Percentiles rank a stretch among this genome's conserved stretches.
Conservation (phyloP, 768 basidiomycete genomes). For the Auriscalpium orientale region DNA sequence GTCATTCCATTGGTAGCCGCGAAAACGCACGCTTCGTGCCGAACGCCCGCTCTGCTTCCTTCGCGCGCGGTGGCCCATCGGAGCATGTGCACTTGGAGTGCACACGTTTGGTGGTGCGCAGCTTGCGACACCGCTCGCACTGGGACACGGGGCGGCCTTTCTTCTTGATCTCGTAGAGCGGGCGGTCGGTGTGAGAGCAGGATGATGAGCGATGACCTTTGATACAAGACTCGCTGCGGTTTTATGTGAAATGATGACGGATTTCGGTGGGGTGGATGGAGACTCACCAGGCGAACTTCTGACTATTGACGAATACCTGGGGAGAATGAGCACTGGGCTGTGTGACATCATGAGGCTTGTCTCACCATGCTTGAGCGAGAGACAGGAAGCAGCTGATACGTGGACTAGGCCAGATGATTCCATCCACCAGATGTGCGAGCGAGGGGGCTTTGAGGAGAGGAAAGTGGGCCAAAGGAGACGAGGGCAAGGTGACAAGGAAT, state of each 20-base stretch:
- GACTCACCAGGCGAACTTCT: slow-evolving; percentile 15
- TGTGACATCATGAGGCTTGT: neutral
- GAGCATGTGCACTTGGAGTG: slow-evolving; percentile 18
- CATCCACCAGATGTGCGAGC: no score
- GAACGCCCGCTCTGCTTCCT: slow-evolving; percentile 12
- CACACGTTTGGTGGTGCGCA: slow-evolving; percentile 13
- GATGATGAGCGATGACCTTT: slow-evolving; percentile 18
- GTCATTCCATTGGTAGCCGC: no score
- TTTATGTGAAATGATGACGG: neutral
- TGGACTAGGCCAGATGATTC: no score
- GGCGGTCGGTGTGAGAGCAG: slow-evolving; percentile 15
- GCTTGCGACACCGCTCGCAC: slow-evolving; percentile 15
- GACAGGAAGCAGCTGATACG: no score
- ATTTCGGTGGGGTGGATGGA: neutral
- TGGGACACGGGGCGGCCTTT: slow-evolving; percentile 16
- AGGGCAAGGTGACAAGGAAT: no score
- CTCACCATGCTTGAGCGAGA: neutral
- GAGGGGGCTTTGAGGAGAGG: no score
- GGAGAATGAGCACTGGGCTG: neutral
- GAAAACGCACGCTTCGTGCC: slow-evolving; percentile 15
- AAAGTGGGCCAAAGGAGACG: no score
- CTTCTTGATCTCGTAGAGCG: slow-evolving; percentile 17
- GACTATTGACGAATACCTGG: slow-evolving; percentile 15
- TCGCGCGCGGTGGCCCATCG: slow-evolving; percentile 1
- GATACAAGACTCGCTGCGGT: slow-evolving; percentile 15